These are phyloP conservation scores for Triticum turgidum DNA, from an alignment of 176 grass and related monocot genomes.

Conservation along the genomic window DNA sequence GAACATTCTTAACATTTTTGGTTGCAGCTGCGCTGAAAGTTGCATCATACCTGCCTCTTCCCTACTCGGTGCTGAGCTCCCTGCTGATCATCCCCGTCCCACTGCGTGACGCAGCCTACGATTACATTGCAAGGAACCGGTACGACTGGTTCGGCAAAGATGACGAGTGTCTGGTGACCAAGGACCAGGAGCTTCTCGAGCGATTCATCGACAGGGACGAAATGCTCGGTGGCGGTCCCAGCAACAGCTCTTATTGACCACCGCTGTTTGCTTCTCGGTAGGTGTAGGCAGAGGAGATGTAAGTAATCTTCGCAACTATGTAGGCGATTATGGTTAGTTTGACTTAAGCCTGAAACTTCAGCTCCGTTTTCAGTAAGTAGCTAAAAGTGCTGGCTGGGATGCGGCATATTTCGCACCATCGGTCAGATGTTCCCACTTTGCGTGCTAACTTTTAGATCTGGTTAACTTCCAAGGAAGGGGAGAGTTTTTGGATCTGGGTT, in stretches of 20 bases:
- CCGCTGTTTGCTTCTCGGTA: neutral
- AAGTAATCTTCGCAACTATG: conserved; percentile 18
- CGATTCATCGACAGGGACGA: conserved; percentile 93
- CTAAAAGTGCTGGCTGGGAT: neutral
- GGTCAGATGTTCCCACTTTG: neutral
- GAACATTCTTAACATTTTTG: neutral
- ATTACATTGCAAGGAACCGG: conserved; percentile 74
- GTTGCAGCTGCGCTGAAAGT: conserved; percentile 73
- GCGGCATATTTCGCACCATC: neutral
- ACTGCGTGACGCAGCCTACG: conserved; percentile 71
- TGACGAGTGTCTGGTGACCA: conserved; percentile 69
- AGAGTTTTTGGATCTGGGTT: neutral
- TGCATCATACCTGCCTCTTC: conserved; percentile 85
- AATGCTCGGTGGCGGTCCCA: conserved; percentile 51
- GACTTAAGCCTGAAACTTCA: conserved; percentile 4
- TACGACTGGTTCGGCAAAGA: conserved; percentile 92
- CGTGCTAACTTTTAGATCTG: conserved; percentile 1
- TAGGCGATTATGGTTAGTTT: neutral
- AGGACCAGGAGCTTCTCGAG: conserved; percentile 72
- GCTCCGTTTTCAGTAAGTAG: neutral
- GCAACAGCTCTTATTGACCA: conserved; percentile 46
- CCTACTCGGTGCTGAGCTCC: conserved; percentile 71
- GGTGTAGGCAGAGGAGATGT: conserved; percentile 28
- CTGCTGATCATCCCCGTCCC: conserved; percentile 60
- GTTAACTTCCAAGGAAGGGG: neutral